Base-by-base conservation (phyloP, 306 rosid genomes). In the Gastrolobium bilobum region DNA sequence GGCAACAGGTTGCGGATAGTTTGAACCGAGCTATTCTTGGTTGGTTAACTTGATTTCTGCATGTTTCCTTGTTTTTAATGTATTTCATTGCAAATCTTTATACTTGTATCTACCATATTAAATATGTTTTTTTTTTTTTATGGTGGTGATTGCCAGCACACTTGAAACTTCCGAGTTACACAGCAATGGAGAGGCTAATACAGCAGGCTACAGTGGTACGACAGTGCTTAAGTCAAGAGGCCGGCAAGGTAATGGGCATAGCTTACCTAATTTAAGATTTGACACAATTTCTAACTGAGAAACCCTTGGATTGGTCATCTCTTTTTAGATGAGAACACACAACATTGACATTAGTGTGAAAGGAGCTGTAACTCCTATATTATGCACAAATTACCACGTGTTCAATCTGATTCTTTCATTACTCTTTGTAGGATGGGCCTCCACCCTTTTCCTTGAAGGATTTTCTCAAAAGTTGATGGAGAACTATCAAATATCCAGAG, bases 141-240 rank as follows among this genome's bases (percentile, higher is more conserved):
- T 73, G 77, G 42, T 85, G 79, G 78, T 79, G 43, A 84, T 82
- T 84, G 63, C 69, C 89, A 94, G 98, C 84, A 46, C 89, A 94
- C 80, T 83, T 88, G 39, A 91, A 87, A 68, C 84, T 88, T 63
- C 98, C 96, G 76, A 85, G 91, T 81, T 87, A 86, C 78, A 84
- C 96, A 54, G 87, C 96, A 71, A 86, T 94, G 97, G 98, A 94
- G 82, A 91, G 90, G 88, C 90, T 94, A 72, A 87, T 94, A 78
- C 90, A 90, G 75, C 98, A 94, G 80, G 86, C 95, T 31, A 86
- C 94, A 7, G 86, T 81, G n/a, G 98, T 94, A 56, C 86, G 92
- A 56, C 92, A 94, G 60, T 89, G 80, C 85, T 83, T 91, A 62
- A 86, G 80, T 83, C 89, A 87, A 70, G 97, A 90, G 62, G 80